Conservation (phyloP, 495 filamentous ascomycete species). For the Endocarpon pusillum region DNA sequence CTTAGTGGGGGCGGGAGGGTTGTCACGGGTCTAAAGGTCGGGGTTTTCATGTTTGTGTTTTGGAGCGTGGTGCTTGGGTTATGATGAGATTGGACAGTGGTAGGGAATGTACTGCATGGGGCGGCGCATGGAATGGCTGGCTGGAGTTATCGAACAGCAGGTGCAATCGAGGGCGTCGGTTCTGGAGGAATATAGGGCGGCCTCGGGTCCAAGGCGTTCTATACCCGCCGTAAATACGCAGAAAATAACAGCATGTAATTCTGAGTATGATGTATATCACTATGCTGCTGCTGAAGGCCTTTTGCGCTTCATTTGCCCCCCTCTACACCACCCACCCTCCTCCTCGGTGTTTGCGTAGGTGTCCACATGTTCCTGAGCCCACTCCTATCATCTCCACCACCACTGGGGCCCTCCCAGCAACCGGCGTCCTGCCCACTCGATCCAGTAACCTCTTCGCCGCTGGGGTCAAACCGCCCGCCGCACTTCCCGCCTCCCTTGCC, state of each 20-base stretch:
- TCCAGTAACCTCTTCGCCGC: slow-evolving; percentile 66
- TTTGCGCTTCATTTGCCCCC: too few species aligned
- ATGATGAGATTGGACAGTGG: background rate
- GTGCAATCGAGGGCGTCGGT: too few species aligned
- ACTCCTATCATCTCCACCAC: slow-evolving; percentile 24
- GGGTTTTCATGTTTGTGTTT: slow-evolving; percentile 3
- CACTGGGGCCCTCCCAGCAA: slow-evolving; percentile 16
- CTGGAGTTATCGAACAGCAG: too few species aligned
- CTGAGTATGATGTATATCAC: too few species aligned
- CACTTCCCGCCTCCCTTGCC: slow-evolving; percentile 1
- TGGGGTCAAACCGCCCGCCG: slow-evolving; percentile 34
- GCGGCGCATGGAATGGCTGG: too few species aligned
- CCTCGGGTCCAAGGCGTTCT: too few species aligned
- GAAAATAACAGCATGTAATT: too few species aligned
- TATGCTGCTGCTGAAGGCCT: too few species aligned
- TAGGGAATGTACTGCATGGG: too few species aligned
- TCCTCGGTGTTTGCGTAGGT: slow-evolving; percentile 29
- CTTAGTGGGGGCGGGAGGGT: slow-evolving; percentile 17
- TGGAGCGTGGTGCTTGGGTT: slow-evolving; percentile 1
- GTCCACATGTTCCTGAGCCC: slow-evolving; percentile 37
- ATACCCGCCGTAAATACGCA: too few species aligned
- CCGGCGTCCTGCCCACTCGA: slow-evolving; percentile 38
- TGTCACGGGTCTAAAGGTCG: slow-evolving; percentile 8
- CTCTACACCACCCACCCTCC: too few species aligned
- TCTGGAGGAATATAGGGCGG: too few species aligned